Base-by-base conservation (phyloP, 2,329 filamentous ascomycete species). In the Neofusicoccum umdonicola region DNA sequence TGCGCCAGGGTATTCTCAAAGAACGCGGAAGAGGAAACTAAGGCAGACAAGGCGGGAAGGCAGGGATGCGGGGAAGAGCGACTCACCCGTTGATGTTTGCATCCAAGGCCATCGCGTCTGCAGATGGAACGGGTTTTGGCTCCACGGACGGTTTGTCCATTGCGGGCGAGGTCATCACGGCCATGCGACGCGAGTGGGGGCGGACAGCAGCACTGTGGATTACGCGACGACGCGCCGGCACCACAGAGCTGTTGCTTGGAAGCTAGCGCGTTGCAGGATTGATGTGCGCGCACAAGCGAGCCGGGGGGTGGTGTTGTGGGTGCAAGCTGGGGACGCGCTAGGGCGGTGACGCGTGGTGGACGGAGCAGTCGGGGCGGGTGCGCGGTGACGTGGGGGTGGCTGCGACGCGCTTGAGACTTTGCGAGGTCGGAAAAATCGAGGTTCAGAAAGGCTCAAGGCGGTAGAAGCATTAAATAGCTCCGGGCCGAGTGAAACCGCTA, bases 81-180 rank as follows among this genome's bases (percentile, higher is more conserved):
- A 85, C 86, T 84, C 80, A 88, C 87, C 85, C 85, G 73, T 88
- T 86, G 71, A 84, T 78, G 50, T 83, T 80, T 66, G 78, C 74
- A 71, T 85, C 80, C 65, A 85, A 77, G 66, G 82, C 80, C 81
- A 84, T 84, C 69, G 79, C 80, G 71, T 82, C 80, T 71, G 78
- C 75, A 71, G 79, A 76, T 75, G 77, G 70, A 69, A 73, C 70
- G 61, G 82, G 78, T 73, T 77, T 87, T 71, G 83, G 76, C 71
- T 84, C 83, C 72, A 79, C 70, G 60, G 75, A 67, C 62, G 73
- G 67, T 69, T 74, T 73, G 52, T 77, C 75, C 67, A 74, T 68
- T 67, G 71, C 68, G 65, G 76, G 68, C 72, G 74, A 73, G 68
- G 74, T 75, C 76, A 77, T 77, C 71, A 78, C 74, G 73, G 74